These are phyloP conservation scores for Vararia minispora DNA, from an alignment of 768 basidiomycete genomes.

Conservation along the genomic window DNA sequence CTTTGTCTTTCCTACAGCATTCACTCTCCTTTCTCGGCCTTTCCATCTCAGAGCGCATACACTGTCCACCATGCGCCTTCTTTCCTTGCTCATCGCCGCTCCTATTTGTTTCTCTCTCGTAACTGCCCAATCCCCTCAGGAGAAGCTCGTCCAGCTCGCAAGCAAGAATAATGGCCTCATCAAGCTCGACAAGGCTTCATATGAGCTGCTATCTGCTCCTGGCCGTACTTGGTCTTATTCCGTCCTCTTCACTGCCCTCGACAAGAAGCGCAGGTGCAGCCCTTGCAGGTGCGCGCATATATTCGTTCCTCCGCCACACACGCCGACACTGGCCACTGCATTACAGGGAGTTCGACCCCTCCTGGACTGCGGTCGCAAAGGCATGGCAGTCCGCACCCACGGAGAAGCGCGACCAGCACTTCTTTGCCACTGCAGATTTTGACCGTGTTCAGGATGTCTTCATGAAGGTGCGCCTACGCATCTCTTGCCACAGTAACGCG, in stretches of 20 bases:
- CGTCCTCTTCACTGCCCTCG: slow-evolving; percentile 83
- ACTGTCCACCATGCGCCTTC: slow-evolving; percentile 16
- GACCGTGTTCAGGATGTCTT: slow-evolving; percentile 66
- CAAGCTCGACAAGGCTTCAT: slow-evolving; percentile 62
- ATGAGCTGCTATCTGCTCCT: slow-evolving; percentile 64
- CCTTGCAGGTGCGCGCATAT: slow-evolving; percentile 71
- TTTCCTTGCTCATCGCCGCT: slow-evolving; percentile 22
- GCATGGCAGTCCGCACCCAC: slow-evolving; percentile 63
- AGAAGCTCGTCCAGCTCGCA: slow-evolving; percentile 61
- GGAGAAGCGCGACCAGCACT: slow-evolving; percentile 65
- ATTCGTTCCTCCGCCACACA: not conserved
- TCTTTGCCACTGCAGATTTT: slow-evolving; percentile 91
- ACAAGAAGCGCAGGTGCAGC: slow-evolving; percentile 67
- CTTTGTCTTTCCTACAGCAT: no score
- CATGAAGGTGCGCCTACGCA: slow-evolving; percentile 47
- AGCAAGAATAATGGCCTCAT: slow-evolving; percentile 68
- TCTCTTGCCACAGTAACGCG: not conserved
- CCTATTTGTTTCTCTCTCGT: slow-evolving; percentile 23
- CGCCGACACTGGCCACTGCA: not conserved
- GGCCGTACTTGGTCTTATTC: slow-evolving; percentile 82
- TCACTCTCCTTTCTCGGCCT: not conserved
- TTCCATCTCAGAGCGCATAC: no score
- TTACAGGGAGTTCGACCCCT: slow-evolving; percentile 73
- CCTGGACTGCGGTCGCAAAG: slow-evolving; percentile 70
- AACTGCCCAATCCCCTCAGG: slow-evolving; percentile 23